Evolutionary conservation across 2,329 filamentous ascomycete species (phyloP).

Genomic region (Paradendryphiella salina): DNA sequence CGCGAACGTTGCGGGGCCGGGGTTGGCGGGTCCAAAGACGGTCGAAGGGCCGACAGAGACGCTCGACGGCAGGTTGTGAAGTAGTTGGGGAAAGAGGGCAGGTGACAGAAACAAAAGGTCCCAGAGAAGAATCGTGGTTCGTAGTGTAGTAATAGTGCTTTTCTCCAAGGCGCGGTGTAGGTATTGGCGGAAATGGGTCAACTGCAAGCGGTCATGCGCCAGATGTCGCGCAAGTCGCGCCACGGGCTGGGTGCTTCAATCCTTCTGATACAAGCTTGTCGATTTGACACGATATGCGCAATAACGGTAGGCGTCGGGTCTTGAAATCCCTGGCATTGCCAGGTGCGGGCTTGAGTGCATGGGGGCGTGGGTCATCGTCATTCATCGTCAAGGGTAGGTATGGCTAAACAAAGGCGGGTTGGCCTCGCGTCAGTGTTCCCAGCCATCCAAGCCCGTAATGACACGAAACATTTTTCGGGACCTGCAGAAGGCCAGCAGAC

Average conservation of each 20-base stretch:
- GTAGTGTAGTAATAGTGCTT: conserved; percentile 15
- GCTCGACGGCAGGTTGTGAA: not conserved
- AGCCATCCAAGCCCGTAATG: conserved; percentile 1
- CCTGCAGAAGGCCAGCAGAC: conserved; percentile 16
- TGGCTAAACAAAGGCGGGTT: conserved; percentile 22
- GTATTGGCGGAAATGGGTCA: conserved; percentile 15
- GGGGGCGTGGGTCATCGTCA: conserved; percentile 17
- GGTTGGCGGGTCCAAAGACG: conserved; percentile 18
- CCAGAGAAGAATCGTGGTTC: not conserved
- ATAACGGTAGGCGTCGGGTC: not conserved
- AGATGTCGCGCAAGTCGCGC: conserved; percentile 24
- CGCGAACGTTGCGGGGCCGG: conserved; percentile 24
- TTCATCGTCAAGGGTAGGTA: conserved; percentile 19
- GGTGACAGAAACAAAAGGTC: conserved; percentile 3
- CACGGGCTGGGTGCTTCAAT: conserved; percentile 9
- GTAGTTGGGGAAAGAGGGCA: conserved; percentile 1
- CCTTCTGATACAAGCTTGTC: not conserved
- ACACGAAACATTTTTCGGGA: conserved; percentile 8
- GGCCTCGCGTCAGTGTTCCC: conserved; percentile 7
- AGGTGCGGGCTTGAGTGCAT: conserved; percentile 7
- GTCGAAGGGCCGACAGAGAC: conserved; percentile 3
- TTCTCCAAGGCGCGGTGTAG: conserved; percentile 20
- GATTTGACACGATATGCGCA: not conserved
- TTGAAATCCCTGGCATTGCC: conserved; percentile 4
- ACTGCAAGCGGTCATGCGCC: conserved; percentile 26